Percentiles rank a stretch among this genome's conserved stretches.
Conservation (phyloP, 306 rosid species). For the Argentina anserina region DNA sequence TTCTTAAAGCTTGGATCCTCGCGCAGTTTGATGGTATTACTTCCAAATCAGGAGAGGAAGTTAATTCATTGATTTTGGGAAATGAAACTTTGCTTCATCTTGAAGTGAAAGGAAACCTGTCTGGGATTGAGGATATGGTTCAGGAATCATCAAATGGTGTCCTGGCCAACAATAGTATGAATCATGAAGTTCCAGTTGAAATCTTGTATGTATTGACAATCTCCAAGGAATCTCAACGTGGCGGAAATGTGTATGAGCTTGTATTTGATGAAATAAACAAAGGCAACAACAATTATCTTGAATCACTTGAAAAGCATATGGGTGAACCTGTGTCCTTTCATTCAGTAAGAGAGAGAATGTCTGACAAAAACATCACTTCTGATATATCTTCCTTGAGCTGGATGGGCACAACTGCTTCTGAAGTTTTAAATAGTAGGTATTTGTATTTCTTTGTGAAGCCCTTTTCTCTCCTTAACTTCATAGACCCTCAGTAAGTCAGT, state of each 20-base stretch:
- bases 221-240: conserved; percentile 43
- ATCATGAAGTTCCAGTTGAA: conserved; percentile 30
- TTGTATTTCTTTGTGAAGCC: conserved; percentile 1
- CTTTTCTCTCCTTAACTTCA: conserved; percentile 5
- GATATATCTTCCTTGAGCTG: conserved; percentile 70
- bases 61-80: conserved; percentile 55
- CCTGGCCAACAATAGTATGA: conserved; percentile 38
- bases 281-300: conserved; percentile 21
- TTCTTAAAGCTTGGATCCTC: conserved; percentile 61
- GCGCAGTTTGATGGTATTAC: conserved; percentile 67
- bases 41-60: conserved; percentile 52
- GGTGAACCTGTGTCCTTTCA: conserved; percentile 59
- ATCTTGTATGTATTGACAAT: conserved; percentile 51
- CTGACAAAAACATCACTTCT: conserved; percentile 37
- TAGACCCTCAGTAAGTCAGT: background rate
- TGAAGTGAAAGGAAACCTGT: conserved; percentile 43
- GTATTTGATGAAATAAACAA: conserved; percentile 45
- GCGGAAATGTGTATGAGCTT: conserved; percentile 56
- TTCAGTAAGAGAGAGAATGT: conserved; percentile 47
- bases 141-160: conserved; percentile 35
- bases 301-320: conserved; percentile 46
- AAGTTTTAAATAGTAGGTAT: conserved; percentile 72
- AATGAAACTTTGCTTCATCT: conserved; percentile 69
- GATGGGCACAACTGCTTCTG: conserved; percentile 68
- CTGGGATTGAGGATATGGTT: conserved; percentile 39